Evolutionary conservation across 73 alveolate species (phyloP).

Genomic region (Stentor coeruleus): DNA sequence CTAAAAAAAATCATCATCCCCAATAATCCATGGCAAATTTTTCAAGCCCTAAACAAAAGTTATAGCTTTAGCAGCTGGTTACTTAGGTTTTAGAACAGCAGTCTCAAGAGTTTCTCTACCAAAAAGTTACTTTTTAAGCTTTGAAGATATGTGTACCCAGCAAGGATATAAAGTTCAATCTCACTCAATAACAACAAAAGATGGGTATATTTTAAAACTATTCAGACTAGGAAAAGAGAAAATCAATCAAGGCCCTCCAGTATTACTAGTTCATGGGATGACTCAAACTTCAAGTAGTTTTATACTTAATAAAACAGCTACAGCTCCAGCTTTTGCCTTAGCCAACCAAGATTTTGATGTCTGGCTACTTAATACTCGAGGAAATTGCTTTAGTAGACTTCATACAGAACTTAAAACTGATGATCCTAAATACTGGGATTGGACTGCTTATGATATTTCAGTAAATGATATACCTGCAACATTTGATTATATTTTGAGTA

Average conservation of each 20-base stretch:
- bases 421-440: conserved; percentile 65
- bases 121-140: neutral
- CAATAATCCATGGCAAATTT: too few species aligned
- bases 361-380: conserved; percentile 33
- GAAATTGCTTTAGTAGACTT: conserved; percentile 25
- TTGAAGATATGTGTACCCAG: neutral
- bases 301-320: neutral
- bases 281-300: neutral
- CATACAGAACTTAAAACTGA: conserved; percentile 24
- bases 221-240: conserved; percentile 38
- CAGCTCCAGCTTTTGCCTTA: conserved; percentile 27
- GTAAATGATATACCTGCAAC: conserved; percentile 70
- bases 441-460: conserved; percentile 69
- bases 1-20: too few species aligned
- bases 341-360: conserved; percentile 31
- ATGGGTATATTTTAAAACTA: conserved; percentile 51
- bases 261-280: conserved; percentile 21
- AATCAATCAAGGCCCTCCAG: conserved; percentile 24
- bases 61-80: neutral
- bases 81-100: neutral
- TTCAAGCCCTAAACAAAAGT: too few species aligned
- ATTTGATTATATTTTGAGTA: conserved; percentile 48
- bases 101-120: neutral
- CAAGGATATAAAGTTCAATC: conserved; percentile 12
- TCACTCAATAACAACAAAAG: conserved; percentile 47